Evolutionary conservation across 2,329 filamentous ascomycete genomes (phyloP).

Genomic region (Arthrocladium fulminans): DNA sequence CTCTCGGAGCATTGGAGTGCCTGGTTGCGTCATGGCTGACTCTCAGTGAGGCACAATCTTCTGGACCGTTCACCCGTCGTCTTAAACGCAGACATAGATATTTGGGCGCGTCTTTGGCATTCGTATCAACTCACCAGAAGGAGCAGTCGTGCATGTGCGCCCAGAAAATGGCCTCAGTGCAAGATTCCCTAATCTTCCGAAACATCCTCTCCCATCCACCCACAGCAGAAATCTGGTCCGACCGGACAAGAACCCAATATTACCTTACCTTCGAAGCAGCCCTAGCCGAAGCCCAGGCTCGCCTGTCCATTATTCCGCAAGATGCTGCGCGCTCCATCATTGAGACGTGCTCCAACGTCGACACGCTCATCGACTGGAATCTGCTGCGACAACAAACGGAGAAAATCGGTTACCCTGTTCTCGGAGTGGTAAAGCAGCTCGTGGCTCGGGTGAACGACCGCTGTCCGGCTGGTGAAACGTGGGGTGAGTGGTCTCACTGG

Average conservation of each 20-base stretch:
- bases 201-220: constrained; percentile 21
- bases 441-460: constrained; percentile 17
- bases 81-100: no score
- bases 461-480: constrained; percentile 10
- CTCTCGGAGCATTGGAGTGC: no score
- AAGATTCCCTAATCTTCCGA: constrained; percentile 22
- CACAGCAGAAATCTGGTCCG: constrained; percentile 20
- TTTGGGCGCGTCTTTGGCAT: no score
- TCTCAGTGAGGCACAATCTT: no score
- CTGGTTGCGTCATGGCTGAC: neutral
- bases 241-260: constrained; percentile 20
- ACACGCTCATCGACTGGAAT: constrained; percentile 17
- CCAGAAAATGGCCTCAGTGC: constrained; percentile 20
- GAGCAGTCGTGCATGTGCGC: no score
- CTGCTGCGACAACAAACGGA: constrained; percentile 18
- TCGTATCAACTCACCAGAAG: no score
- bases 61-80: no score
- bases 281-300: constrained; percentile 19
- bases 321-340: constrained; percentile 19
- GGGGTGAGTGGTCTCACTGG: constrained; percentile 22
- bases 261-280: constrained; percentile 21
- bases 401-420: constrained; percentile 20
- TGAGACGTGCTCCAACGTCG: constrained; percentile 16
- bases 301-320: constrained; percentile 20
- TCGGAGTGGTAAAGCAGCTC: constrained; percentile 21